Base-by-base conservation (phyloP, 768 basidiomycete species). In the Dictyophora rubrovolvata region DNA sequence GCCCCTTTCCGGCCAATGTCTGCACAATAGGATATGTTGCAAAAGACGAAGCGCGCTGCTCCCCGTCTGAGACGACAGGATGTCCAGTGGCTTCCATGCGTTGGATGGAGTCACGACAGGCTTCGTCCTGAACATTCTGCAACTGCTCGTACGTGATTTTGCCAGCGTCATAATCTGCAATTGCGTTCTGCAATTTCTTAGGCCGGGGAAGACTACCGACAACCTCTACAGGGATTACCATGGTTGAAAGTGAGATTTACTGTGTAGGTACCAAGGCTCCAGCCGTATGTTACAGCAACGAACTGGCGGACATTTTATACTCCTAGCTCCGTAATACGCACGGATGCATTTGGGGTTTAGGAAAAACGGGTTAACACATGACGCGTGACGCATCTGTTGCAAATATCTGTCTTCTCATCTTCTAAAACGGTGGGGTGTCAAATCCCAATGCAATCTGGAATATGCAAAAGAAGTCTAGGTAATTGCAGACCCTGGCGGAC, bases 121-220 rank as follows among this genome's bases (percentile, higher is more conserved):
- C 54, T 36, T 55, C 54, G 36, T 55, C 36, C 36, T 55, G 54
- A 5, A 42, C 36, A 23, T 37, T 33, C 54, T 55, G 54, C 4
- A 55, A 33, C 22, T 55, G 35, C 36, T 36, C 35, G 21, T 21
- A 42, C 4, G 36, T 36, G 35, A 55, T 55, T 33, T 55, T 55
- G 54, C 54, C 54, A 17, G 54, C 54, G 14, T 55, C 54, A 16
- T 55, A 55, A 22, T 55, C 54, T n/a, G 14, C 35, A 55, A 55
- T 21, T 34, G 54, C 54, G 35, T 9, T 55, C 5, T 55, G 54
- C 54, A 55, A 23, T 46, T 55, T 55, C 21, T n/a, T 10, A 16
- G 54, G 36, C 7, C 54, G 36, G 54, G 54, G 54, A 42, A 55
- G 54, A 35, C 54, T 55, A 11, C 54, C 54, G 18, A 55, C 54